These are phyloP conservation scores for Ogataea nakhonphanomensis DNA, from an alignment of 805 yeast genomes.

Conservation along the genomic window DNA sequence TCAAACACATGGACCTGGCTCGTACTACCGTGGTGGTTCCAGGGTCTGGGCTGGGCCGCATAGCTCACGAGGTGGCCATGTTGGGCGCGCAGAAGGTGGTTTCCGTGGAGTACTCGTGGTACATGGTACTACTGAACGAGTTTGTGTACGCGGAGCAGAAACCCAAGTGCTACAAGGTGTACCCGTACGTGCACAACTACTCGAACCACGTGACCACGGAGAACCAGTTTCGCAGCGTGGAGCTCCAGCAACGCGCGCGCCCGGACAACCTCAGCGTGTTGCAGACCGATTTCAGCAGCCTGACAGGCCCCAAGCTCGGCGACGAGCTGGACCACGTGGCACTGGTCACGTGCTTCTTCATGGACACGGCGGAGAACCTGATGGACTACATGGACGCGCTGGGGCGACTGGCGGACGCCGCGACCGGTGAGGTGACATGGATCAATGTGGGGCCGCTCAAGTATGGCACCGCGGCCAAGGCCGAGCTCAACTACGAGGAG, in stretches of 20 bases:
- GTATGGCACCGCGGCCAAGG: constrained; percentile 81
- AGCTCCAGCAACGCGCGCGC: constrained; percentile 25
- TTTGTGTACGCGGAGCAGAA: constrained; percentile 42
- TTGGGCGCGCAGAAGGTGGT: constrained; percentile 45
- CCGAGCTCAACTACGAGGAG: constrained; percentile 75
- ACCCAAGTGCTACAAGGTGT: constrained; percentile 24
- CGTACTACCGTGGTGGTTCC: constrained; percentile 66
- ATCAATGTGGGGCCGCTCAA: constrained; percentile 89
- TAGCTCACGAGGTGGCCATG: constrained; percentile 59
- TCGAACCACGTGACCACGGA: constrained; percentile 54
- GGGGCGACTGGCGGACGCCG: constrained; percentile 35
- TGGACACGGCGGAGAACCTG: constrained; percentile 89
- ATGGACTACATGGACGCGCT: constrained; percentile 72
- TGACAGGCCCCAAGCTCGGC: constrained; percentile 32
- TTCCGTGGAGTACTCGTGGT: constrained; percentile 70
- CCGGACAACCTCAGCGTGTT: constrained; percentile 48
- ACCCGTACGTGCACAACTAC: constrained; percentile 61
- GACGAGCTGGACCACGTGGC: constrained; percentile 42
- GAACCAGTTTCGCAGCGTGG: constrained; percentile 49
- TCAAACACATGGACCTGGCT: constrained; percentile 28
- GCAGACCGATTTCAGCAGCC: constrained; percentile 64
- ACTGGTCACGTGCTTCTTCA: constrained; percentile 68
- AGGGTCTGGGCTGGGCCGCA: constrained; percentile 82
- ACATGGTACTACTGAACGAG: constrained; percentile 70
- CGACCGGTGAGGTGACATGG: constrained; percentile 55